A percentile compares a stretch with the other conserved stretches of the same genome.
Evolutionary conservation across 2,329 filamentous ascomycete genomes (phyloP).

Genomic region (Cladophialophora exuberans): DNA sequence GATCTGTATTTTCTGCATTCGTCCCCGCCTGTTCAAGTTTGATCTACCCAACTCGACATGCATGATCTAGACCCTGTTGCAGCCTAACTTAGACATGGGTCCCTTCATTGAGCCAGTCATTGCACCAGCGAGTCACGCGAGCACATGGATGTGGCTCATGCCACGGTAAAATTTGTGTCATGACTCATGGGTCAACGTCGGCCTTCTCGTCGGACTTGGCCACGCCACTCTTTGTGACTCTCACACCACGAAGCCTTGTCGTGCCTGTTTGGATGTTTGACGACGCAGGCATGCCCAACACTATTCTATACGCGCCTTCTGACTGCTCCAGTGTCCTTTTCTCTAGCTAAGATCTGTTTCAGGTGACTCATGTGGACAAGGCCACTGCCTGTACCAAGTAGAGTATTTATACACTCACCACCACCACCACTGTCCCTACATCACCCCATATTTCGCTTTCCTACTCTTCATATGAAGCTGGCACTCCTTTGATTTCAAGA

Average conservation of each 20-base stretch:
- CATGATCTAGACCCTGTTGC: no score
- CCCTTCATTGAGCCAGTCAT: background rate
- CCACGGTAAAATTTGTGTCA: constrained; percentile 12
- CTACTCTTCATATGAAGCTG: constrained; percentile 9
- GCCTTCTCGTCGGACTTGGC: constrained; percentile 16
- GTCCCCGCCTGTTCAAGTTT: no score
- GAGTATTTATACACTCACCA: no score
- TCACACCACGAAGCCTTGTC: constrained; percentile 24
- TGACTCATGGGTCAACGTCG: constrained; percentile 23
- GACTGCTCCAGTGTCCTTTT: background rate
- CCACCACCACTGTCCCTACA: no score
- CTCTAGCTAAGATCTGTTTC: constrained; percentile 9
- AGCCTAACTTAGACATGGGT: no score
- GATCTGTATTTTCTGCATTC: no score
- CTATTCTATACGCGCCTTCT: constrained; percentile 15
- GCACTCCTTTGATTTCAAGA: constrained; percentile 25
- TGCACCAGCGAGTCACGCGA: constrained; percentile 13
- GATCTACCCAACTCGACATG: no score
- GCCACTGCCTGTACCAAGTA: background rate
- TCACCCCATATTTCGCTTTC: background rate
- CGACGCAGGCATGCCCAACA: constrained; percentile 24
- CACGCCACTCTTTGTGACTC: constrained; percentile 26
- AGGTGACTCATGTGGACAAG: constrained; percentile 28
- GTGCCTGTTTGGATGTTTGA: constrained; percentile 17
- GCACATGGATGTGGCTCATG: constrained; percentile 14